Percentiles rank a stretch among this genome's conserved stretches.
Evolutionary conservation across 176 grass and related monocot genomes (phyloP).

Genomic region (Chrysopogon serrulatus): DNA sequence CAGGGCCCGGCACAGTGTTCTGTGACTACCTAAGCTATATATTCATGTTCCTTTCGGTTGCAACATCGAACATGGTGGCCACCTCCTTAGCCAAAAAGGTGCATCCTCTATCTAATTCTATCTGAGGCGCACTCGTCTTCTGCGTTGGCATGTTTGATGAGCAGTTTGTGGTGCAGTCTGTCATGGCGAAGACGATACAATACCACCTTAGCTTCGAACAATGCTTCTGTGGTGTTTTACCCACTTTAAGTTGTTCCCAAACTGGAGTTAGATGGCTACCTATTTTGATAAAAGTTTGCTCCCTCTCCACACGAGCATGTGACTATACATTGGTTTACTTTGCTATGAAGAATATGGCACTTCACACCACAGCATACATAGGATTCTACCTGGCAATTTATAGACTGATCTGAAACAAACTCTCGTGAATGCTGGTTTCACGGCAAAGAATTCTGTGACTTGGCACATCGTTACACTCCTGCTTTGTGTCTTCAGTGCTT

Average conservation of each 20-base stretch:
- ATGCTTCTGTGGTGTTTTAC: no score
- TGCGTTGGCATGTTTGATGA: background rate
- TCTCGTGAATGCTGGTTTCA: background rate
- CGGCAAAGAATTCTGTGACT: background rate
- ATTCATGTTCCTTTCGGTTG: slow-evolving; percentile 94
- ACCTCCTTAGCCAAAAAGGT: slow-evolving; percentile 87
- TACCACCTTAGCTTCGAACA: background rate
- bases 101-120: background rate
- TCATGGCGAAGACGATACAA: background rate
- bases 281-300: background rate
- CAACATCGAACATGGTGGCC: slow-evolving; percentile 96
- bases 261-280: background rate
- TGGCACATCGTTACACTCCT: no score
- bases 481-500: background rate
- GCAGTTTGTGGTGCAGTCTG: background rate
- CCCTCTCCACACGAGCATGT: background rate
- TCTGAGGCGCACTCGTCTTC: background rate
- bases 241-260: background rate
- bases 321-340: background rate
- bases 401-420: background rate
- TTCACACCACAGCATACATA: background rate
- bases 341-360: background rate
- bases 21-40: slow-evolving; percentile 89
- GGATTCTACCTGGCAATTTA: no score
- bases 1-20: slow-evolving; percentile 91